These are phyloP conservation scores for Leishmania major DNA, from an alignment of 208 protist species.

Conservation along the genomic window DNA sequence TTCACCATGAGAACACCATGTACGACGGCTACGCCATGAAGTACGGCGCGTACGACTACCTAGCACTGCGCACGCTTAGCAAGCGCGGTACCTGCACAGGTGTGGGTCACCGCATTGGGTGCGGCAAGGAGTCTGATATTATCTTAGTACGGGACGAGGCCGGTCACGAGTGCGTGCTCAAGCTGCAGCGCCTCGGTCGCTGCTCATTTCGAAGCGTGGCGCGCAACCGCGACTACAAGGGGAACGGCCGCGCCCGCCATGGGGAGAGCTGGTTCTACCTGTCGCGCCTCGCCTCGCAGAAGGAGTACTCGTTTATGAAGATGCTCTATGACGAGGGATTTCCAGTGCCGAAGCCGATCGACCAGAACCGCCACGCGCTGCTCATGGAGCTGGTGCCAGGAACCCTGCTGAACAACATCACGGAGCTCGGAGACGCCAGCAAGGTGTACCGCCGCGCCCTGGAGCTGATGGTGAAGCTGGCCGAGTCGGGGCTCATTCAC, in stretches of 20 bases:
- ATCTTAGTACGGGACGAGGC: slow-evolving; percentile 90
- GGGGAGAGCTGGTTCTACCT: slow-evolving; percentile 98
- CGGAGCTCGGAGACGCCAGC: slow-evolving; percentile 83
- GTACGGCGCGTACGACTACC: slow-evolving; percentile 99
- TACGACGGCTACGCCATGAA: slow-evolving; percentile 99
- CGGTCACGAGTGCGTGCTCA: slow-evolving; percentile 90
- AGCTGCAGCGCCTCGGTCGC: slow-evolving; percentile 97
- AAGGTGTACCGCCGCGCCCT: slow-evolving; percentile 92
- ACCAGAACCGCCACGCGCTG: slow-evolving; percentile 98
- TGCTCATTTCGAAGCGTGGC: slow-evolving; percentile 97
- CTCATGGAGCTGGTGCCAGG: slow-evolving; percentile 97
- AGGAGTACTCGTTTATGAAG: slow-evolving; percentile 99
- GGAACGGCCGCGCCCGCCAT: slow-evolving; percentile 74
- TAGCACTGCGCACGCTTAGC: slow-evolving; percentile 96
- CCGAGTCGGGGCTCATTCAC: slow-evolving; percentile 97
- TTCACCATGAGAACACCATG: slow-evolving; percentile 94
- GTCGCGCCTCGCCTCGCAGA: slow-evolving; percentile 96
- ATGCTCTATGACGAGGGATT: slow-evolving; percentile 96
- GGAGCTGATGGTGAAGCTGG: slow-evolving; percentile 94
- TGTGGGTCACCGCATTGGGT: slow-evolving; percentile 97
- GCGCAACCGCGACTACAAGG: slow-evolving; percentile 98
- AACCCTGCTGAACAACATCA: slow-evolving; percentile 94
- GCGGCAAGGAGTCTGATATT: slow-evolving; percentile 99
- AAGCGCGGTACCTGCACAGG: slow-evolving; percentile 89
- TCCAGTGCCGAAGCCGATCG: slow-evolving; percentile 96